Evolutionary conservation across 768 basidiomycete species (phyloP), one percentile per base, ranked within the genome.

Genomic region (Mycena alexandri): DNA sequence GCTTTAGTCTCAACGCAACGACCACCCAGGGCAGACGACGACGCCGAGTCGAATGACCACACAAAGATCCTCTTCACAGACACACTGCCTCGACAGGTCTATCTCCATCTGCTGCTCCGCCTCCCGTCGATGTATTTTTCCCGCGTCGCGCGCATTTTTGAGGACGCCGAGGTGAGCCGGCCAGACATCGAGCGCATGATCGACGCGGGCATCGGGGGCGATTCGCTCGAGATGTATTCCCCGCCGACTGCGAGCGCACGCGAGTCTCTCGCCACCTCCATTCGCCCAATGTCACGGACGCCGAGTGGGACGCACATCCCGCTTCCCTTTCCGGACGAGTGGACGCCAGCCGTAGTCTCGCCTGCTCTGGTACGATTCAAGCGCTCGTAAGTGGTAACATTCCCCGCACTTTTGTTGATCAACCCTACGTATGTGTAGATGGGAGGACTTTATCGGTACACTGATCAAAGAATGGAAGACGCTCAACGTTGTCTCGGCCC

Each of bases 81-180:
- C 65, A 80, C 79, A 14, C 73, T 86, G 8, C 83, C 82, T 14
- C 76, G 83, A 17, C 75, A 83, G 50, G n/a, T 84, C 7, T 84
- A 84, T 65, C 79, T 84, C 47, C 78, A 82, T 70, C 59, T 82
- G 46, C 85, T 94, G 10, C 82, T 94, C 19, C 85, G 89, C 17
- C 84, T 94, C n/a, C 93, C 93, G 2, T 86, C 90, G 0, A 81
- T 93, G 72, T 94, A 94, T 73, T 94, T 93, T 77, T 86, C 89
- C 3, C 89, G 93, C 3, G 93, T 94, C 24, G 86, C 91, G 3
- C 84, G 87, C 53, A 86, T 94, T 29, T 93, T 93, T 69, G 86
- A 90, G 71, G 91, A 93, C 63, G 92, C 93, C 2, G 89, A 94
- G 60, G 85, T 94, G 56, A 92, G 91, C 73, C 84, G 84, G 67